Base-by-base conservation (phyloP, 177 flowering plant genomes). In the Vitis hybrid region DNA sequence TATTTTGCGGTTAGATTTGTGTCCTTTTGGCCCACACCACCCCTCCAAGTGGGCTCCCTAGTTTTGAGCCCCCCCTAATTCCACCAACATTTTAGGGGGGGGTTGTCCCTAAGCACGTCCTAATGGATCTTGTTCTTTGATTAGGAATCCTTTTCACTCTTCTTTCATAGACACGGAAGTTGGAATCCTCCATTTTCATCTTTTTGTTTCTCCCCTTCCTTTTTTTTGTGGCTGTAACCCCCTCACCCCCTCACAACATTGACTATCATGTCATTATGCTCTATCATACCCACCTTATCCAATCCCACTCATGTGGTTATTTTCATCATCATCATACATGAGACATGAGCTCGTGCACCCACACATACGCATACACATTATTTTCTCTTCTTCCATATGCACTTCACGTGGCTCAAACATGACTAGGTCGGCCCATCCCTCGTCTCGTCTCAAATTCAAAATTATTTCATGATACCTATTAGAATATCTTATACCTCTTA, bases 1-100 rank as follows among this genome's bases (percentile, higher is more conserved):
- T 77, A 57, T 68, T 76, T 81, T 68, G 78, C 31, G 76, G 80
- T 74, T 72, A 71, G 78, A 80, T 77, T 75, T 72, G 80, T 59
- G 71, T 67, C 67, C 59, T 51, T 69, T 64, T 76, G 74, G 65
- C 81, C 71, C 58, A 69, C 66, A 26, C 53, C 62, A 18, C 75
- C 78, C 62, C 45, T 39, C 45, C 59, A 20, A 72, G 69, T 76
- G 77, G 77, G 67, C 63, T 58, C 62, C 39, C 63, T 13, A 31
- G 22, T 39, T 7, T 39, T 39, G 45, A 39, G 45, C 45, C 45
- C 45, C 45, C 0, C 45, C 4, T 39, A 39, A 39, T 39, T 39
- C 45, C 45, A 63, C 5, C 66, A 33, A 59, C 49, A 49, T 6
- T 10, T 59, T 61, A 9, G 9, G 16, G 62, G 5, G 57, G 57